phyloP scores from a whole-genome alignment of 2,329 filamentous ascomycete species.

The Penicillium sp. region DNA sequence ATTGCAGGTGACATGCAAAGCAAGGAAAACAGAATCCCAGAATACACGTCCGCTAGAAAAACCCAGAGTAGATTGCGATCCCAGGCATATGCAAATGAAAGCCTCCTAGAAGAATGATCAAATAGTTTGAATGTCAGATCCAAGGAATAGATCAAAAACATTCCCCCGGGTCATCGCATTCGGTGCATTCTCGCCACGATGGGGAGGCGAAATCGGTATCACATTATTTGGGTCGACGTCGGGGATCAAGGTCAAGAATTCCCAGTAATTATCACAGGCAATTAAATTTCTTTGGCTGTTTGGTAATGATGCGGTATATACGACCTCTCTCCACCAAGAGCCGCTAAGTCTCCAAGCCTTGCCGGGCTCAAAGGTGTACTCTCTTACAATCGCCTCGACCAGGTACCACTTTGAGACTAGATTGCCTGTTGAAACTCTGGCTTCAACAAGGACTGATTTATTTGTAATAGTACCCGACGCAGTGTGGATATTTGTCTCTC shows the following conservation, averaged over 20 bases:
- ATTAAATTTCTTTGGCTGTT: not conserved
- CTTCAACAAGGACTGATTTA: not conserved
- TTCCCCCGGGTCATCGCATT: not conserved
- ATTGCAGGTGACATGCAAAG: too few relatives aligned
- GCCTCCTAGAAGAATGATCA: too few relatives aligned
- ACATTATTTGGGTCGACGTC: not conserved
- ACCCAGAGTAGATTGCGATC: too few relatives aligned
- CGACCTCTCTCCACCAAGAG: not conserved
- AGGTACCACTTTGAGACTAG: not conserved
- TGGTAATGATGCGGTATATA: not conserved
- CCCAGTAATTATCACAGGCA: slow-evolving; percentile 1
- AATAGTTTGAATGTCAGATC: not conserved
- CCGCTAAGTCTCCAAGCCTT: not conserved
- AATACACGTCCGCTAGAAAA: too few relatives aligned
- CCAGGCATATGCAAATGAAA: too few relatives aligned
- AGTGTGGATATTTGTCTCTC: not conserved
- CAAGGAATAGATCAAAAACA: not conserved
- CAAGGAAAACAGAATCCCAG: too few relatives aligned
- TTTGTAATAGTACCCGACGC: not conserved
- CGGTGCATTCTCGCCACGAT: not conserved
- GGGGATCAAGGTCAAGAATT: not conserved
- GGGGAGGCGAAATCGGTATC: not conserved
- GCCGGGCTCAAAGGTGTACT: not conserved
- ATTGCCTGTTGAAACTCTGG: not conserved
- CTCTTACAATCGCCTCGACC: not conserved